Evolutionary conservation across 1,284 basidiomycete genomes (phyloP), one percentile per base, ranked within the genome.

Genomic region (Takashimella tepidaria): DNA sequence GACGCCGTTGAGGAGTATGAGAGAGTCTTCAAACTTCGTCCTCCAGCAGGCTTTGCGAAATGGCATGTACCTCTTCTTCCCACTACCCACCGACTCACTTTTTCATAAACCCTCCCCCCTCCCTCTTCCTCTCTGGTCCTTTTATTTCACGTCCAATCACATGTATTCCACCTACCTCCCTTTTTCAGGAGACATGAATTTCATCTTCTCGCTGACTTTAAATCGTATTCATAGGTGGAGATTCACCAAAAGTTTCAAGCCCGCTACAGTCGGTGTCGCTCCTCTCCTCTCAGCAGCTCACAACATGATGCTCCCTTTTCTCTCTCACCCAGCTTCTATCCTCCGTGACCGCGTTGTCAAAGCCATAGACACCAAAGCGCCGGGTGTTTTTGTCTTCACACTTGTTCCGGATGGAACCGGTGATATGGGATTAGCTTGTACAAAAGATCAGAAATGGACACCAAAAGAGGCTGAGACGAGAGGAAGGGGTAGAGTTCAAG

Each of bases 401-500:
- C 66, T 73, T 24, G 68, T 70, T 2, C 67, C 65, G n/a, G 57
- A 67, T n/a, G 67, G 68, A n/a, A 13, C 62, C 31, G 69, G 66
- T 3, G 67, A 70, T 50, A 11, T 51, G 24, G 68, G 66, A 8
- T 65, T 66, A 2, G 64, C 60, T 13, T 67, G 61, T 46, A 51
- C 59, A 23, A 44, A 59, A 42, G 63, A 62, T 23, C 58, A 62
- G 31, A 27, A 51, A 5, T 66, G 64, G 62, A 41, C 25, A 8
- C 51, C 59, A 2, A 23, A 42, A 2, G 59, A 64, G 44, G 55
- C 54, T 46, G 47, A 52, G 10, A 56, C 49, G 10, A 52, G 66
- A 12, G 67, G 66, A 2, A 64, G 60, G 20, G 67, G 68, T 1
- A 61, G 64, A 27, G 59, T 70, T 10, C 49, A 53, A 37, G 58